phyloP scores from a whole-genome alignment of 202 grass and related monocot species.

The Bolboschoenoplectus hybrid region DNA sequence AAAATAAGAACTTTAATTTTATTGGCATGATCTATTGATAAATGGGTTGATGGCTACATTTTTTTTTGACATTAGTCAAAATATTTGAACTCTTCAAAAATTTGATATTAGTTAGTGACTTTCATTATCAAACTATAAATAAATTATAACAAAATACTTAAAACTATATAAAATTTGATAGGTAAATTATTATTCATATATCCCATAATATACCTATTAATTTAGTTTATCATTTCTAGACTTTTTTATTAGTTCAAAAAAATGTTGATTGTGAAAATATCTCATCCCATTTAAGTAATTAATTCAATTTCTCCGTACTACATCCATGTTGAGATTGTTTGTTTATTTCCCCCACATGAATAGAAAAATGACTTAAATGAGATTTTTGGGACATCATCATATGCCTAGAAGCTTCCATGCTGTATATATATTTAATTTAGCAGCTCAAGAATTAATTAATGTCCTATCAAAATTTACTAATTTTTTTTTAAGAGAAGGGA shows the following conservation, averaged over 20 bases:
- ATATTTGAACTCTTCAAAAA: background rate
- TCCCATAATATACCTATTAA: background rate
- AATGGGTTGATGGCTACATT: background rate
- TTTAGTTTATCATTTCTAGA: background rate
- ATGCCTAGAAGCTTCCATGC: slow-evolving; percentile 10
- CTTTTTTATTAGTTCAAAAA: background rate
- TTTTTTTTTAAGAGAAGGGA: background rate
- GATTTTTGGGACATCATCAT: background rate
- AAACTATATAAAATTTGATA: background rate
- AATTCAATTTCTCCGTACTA: background rate
- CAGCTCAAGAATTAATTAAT: slow-evolving; percentile 17
- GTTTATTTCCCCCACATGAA: background rate
- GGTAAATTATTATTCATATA: background rate
- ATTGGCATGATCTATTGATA: background rate
- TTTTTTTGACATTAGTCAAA: background rate
- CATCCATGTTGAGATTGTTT: background rate
- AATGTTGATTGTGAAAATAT: background rate
- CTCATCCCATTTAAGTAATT: background rate
- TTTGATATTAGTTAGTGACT: background rate
- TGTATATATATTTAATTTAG: background rate
- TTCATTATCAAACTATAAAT: background rate
- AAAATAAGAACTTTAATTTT: background rate
- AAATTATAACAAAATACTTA: background rate
- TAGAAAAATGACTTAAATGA: background rate
- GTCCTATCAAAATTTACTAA: background rate